phyloP scores from a whole-genome alignment of 441 rosid genomes.

The Syzygium malaccense region DNA sequence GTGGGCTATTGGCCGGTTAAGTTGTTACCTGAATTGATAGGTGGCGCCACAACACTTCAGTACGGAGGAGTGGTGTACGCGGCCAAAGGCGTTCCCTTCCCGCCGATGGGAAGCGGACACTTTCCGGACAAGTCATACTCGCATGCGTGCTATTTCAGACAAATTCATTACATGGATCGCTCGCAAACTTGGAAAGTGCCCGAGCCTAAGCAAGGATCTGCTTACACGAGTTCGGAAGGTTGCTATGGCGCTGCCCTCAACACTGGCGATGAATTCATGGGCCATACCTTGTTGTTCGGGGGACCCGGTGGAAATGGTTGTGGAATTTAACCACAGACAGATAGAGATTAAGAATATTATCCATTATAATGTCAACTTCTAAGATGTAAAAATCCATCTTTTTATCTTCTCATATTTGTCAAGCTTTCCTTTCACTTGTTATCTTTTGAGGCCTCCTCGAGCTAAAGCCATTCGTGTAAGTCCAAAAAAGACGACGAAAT shows the following conservation, averaged over 20 bases:
- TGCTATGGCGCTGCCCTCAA: background rate
- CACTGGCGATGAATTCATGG: fast-evolving
- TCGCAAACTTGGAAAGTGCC: background rate
- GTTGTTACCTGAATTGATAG: background rate
- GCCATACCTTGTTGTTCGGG: background rate
- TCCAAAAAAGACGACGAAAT: too few relatives aligned
- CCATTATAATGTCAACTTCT: background rate
- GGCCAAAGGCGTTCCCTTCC: background rate
- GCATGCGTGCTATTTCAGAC: background rate
- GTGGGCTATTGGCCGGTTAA: background rate
- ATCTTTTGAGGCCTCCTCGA: too few relatives aligned
- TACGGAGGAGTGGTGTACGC: background rate
- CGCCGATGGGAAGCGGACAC: background rate
- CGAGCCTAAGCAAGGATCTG: background rate
- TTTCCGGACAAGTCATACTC: background rate
- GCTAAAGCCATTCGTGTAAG: too few relatives aligned
- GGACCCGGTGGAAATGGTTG: background rate
- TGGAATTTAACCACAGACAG: background rate
- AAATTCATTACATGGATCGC: background rate
- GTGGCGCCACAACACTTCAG: background rate
- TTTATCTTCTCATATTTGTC: too few relatives aligned
- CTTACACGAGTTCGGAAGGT: background rate
- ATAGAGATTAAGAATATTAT: background rate
- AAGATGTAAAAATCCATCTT: too few relatives aligned
- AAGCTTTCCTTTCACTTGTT: too few relatives aligned